Conservation (phyloP, 2,329 filamentous ascomycete species). For the Herpomyces periplanetae region DNA sequence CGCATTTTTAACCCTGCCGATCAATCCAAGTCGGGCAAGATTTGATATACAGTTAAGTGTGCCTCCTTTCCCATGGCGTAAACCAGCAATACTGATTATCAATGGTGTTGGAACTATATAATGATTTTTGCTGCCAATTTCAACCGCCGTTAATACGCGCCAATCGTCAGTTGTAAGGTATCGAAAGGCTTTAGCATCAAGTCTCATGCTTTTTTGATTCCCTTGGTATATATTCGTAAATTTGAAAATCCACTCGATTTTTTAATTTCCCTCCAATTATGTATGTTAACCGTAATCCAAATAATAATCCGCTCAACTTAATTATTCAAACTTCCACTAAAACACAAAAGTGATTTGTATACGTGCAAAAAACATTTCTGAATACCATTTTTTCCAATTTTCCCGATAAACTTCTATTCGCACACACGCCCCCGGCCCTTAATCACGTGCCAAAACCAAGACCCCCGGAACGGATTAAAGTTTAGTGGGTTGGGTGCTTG, state of each 20-base stretch:
- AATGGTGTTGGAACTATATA: constrained; percentile 71
- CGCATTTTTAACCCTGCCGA: constrained; percentile 69
- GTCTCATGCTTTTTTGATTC: constrained; percentile 23
- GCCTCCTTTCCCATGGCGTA: constrained; percentile 28
- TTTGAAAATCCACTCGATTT: constrained; percentile 1
- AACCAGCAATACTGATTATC: constrained; percentile 43
- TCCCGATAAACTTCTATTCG: constrained; percentile 5
- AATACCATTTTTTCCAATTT: constrained; percentile 2
- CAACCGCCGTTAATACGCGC: constrained; percentile 73
- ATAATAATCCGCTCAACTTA: background rate
- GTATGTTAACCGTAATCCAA: constrained; percentile 1
- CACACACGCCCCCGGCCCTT: too few species aligned
- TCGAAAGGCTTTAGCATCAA: constrained; percentile 70
- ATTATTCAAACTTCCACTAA: too few species aligned
- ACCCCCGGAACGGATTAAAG: too few species aligned
- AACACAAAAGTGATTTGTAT: too few species aligned
- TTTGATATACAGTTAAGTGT: constrained; percentile 59
- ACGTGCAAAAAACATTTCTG: too few species aligned
- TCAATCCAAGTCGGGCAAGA: constrained; percentile 62
- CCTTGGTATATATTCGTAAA: constrained; percentile 1
- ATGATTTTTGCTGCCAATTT: constrained; percentile 78
- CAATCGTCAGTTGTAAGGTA: constrained; percentile 78
- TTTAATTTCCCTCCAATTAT: too few species aligned
- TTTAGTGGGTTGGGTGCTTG: too few species aligned
- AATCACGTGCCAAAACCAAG: too few species aligned